Evolutionary conservation across 148 eudicot species (phyloP).

Genomic region (Rhododendron williamsianum): DNA sequence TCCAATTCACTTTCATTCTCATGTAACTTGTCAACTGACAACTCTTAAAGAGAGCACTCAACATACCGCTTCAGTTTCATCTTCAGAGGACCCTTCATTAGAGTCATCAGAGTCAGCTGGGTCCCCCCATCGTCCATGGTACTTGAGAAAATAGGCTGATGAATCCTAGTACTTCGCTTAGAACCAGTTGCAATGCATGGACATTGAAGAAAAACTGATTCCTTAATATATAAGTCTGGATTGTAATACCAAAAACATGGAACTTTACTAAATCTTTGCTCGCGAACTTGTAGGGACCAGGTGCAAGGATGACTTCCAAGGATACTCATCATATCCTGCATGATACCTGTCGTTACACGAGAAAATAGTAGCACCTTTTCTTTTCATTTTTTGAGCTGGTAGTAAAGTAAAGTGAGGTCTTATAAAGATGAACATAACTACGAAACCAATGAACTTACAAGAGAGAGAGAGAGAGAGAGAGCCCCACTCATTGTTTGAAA

Average conservation of each 20-base stretch:
- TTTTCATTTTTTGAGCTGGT: not conserved
- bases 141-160: conserved; percentile 28
- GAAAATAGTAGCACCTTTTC: not conserved
- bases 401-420: not conserved
- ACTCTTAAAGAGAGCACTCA: not conserved
- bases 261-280: conserved; percentile 10
- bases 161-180: conserved; percentile 11
- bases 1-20: not conserved
- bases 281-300: conserved; percentile 10
- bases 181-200: conserved; percentile 12
- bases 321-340: conserved; percentile 19
- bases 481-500: not conserved
- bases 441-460: not conserved
- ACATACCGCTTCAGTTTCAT: conserved; percentile 29
- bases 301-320: conserved; percentile 18
- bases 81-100: conserved; percentile 21
- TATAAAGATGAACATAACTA: not conserved
- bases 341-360: not conserved
- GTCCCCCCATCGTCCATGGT: conserved; percentile 25
- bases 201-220: conserved; percentile 13
- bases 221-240: conserved; percentile 13
- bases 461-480: not conserved
- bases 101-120: conserved; percentile 23
- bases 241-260: conserved; percentile 21
- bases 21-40: not conserved